Conservation (phyloP, 352 stramenopile species). For the Pythium dissimile region DNA sequence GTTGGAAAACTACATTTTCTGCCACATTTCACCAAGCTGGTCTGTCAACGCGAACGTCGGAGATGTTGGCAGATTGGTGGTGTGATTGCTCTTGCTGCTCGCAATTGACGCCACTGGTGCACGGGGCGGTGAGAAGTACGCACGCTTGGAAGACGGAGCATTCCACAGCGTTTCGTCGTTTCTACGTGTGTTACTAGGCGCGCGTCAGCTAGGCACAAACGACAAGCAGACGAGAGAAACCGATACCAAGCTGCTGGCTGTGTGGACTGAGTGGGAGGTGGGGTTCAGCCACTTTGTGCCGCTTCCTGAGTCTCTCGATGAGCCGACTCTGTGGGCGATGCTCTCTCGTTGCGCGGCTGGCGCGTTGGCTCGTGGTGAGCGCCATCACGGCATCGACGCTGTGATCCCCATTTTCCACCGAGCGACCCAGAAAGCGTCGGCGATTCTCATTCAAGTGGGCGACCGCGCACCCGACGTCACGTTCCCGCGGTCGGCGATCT, state of each 20-base stretch:
- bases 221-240: background rate
- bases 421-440: background rate
- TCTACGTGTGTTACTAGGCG: conserved; percentile 1
- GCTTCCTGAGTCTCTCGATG: conserved; percentile 8
- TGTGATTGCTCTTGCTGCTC: conserved; percentile 7
- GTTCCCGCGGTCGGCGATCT: background rate
- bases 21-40: background rate
- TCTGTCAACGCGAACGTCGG: conserved; percentile 11
- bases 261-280: conserved; percentile 16
- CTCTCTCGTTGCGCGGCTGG: conserved; percentile 22
- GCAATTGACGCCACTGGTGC: conserved; percentile 6
- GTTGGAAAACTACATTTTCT: conserved; percentile 2
- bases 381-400: background rate
- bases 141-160: background rate
- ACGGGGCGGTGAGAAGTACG: background rate
- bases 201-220: background rate
- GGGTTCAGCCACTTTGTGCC: conserved; percentile 33
- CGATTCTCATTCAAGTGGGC: conserved; percentile 4
- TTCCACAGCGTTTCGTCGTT: conserved; percentile 10
- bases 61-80: background rate
- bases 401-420: conserved; percentile 20
- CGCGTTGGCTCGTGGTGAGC: conserved; percentile 13
- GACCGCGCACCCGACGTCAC: background rate
- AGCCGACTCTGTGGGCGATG: conserved; percentile 26
- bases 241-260: background rate